Conservation (phyloP, 768 basidiomycete species). For the Polyporus arcularius region DNA sequence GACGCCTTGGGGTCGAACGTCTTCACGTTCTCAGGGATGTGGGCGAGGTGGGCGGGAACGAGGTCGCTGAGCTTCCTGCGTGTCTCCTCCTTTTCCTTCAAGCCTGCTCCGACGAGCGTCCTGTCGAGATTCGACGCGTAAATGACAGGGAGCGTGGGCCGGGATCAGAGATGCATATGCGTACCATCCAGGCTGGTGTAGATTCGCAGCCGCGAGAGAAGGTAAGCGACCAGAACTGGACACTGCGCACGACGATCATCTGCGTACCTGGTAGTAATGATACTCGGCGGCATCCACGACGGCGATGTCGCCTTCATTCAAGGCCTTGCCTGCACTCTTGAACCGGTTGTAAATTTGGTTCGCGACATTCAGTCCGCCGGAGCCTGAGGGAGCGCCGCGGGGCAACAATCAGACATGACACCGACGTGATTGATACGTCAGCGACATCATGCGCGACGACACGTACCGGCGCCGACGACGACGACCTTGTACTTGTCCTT, state of each 20-base stretch:
- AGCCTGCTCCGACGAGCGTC: constrained; percentile 92
- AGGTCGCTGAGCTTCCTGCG: constrained; percentile 66
- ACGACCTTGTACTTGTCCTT: constrained; percentile 77
- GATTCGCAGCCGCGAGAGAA: constrained; percentile 3
- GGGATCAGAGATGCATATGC: background rate
- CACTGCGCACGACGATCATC: background rate
- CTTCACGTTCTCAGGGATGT: constrained; percentile 69
- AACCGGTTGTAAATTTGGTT: constrained; percentile 88
- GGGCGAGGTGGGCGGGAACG: constrained; percentile 72
- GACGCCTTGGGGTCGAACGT: constrained; percentile 77
- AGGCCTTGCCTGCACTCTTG: constrained; percentile 61
- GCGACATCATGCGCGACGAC: constrained; percentile 9
- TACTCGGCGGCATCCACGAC: constrained; percentile 80
- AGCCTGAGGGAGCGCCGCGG: constrained; percentile 49
- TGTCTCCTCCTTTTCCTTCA: constrained; percentile 69
- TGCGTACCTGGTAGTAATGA: constrained; percentile 81
- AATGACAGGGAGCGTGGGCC: background rate
- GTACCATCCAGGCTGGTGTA: constrained; percentile 83
- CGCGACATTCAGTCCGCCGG: constrained; percentile 79
- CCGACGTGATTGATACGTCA: constrained; percentile 1
- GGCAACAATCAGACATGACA: constrained; percentile 7
- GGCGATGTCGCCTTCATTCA: constrained; percentile 77
- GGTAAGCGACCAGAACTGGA: background rate
- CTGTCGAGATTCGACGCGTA: constrained; percentile 37
- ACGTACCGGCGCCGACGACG: constrained; percentile 83